Base-by-base conservation (phyloP, 768 basidiomycete species). In the Lentinula sp. region DNA sequence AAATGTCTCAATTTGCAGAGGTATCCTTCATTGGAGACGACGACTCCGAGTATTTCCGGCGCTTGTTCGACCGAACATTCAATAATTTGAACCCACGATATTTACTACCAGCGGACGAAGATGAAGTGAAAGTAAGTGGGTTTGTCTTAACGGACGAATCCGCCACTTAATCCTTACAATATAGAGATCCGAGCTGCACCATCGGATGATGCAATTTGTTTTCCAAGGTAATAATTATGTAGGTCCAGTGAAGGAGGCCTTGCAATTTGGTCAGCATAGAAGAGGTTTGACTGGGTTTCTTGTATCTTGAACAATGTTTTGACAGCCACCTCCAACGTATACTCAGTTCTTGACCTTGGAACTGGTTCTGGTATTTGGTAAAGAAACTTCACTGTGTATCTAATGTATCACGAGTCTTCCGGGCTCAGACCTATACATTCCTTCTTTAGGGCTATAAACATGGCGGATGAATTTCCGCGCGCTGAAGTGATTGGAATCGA, bases 401-500 rank as follows among this genome's bases (percentile, higher is more conserved):
- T 11, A 31, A 6, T 51, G 46, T 28, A 48, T 21, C 21, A 39
- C 50, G 50, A 51, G 31, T 51, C 50, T 51, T 51, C 34, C 11
- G 21, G 11, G 61, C 28, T 56, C 62, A 50, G 43, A 39, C 31
- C 61, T 43, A 54, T 42, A 49, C 53, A 49, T 31, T 60, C 32
- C 39, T 51, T 57, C 32, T 48, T 55, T 37, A 88, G 86, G 87
- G 85, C 88, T 28, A 83, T 88, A 64, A 84, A 85, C 70, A 81
- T 89, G 73, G 88, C 87, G 53, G 85, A 88, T 65, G 86, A 87
- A 70, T 89, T 89, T 70, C 84, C 84, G 48, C 69, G 76, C 53
- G 85, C 78, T 61, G 84, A 88, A 64, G 84, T 89, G 63, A 79
- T 85, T 69, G 88, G 86, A 23, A 76, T 87, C 62, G 87, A 89